Evolutionary conservation across 345 rosid genomes (phyloP).

Genomic region (Bruguiera gymnorhiza): DNA sequence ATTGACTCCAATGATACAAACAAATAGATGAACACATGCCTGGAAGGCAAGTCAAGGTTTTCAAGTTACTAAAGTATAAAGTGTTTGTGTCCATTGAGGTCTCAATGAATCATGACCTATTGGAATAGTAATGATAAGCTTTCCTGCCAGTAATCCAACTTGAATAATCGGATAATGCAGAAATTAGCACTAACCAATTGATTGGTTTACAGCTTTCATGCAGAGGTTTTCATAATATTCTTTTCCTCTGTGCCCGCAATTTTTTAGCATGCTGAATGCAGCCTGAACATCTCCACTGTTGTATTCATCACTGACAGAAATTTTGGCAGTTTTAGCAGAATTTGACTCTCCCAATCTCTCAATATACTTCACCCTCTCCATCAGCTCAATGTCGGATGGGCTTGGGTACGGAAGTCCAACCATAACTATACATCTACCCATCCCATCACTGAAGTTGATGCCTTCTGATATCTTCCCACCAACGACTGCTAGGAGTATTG

Average conservation of each 20-base stretch:
- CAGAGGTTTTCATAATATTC: constrained; percentile 94
- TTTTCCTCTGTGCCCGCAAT: constrained; percentile 73
- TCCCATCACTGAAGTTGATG: constrained; percentile 92
- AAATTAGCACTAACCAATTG: constrained; percentile 54
- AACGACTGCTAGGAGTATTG: constrained; percentile 78
- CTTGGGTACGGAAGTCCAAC: constrained; percentile 94
- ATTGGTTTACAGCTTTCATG: constrained; percentile 97
- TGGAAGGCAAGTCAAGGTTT: background rate
- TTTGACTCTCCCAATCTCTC: constrained; percentile 62
- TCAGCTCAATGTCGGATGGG: constrained; percentile 74
- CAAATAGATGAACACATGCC: background rate
- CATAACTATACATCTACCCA: constrained; percentile 96
- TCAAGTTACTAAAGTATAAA: background rate
- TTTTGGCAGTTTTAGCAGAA: constrained; percentile 24
- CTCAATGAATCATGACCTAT: background rate
- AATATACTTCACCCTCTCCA: constrained; percentile 84
- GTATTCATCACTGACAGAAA: constrained; percentile 40
- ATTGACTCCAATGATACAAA: background rate
- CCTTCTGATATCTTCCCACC: constrained; percentile 99
- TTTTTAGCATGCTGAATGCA: constrained; percentile 65
- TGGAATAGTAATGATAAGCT: background rate
- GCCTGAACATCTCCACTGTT: constrained; percentile 51
- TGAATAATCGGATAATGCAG: background rate
- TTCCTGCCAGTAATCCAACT: background rate
- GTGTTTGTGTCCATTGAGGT: background rate